Conservation (phyloP, 345 rosid species). For the Trapa incisa region DNA sequence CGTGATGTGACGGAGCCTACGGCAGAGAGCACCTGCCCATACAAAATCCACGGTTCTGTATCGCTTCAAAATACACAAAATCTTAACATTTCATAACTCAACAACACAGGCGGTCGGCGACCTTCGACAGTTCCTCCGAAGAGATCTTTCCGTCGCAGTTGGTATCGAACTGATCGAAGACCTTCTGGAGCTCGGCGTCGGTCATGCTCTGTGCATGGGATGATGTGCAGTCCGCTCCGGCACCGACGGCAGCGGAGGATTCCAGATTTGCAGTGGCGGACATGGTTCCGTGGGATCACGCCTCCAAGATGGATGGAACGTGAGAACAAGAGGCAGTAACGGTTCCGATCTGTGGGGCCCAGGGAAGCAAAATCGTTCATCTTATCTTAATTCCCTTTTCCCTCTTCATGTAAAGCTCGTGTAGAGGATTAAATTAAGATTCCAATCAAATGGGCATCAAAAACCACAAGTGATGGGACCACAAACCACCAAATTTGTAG, state of each 20-base stretch:
- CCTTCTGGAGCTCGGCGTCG: constrained; percentile 39
- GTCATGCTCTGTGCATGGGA: constrained; percentile 10
- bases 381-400: too few species aligned
- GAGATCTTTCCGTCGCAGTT: constrained; percentile 94
- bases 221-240: background rate
- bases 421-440: too few species aligned
- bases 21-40: constrained; percentile 33
- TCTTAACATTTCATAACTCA: background rate
- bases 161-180: constrained; percentile 70
- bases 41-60: background rate
- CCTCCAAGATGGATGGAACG: too few species aligned
- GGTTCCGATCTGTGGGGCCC: too few species aligned
- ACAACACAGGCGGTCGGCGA: constrained; percentile 2
- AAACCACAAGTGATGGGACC: too few species aligned
- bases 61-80: background rate
- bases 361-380: too few species aligned
- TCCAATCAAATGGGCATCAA: too few species aligned
- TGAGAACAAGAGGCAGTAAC: too few species aligned
- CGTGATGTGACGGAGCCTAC: constrained; percentile 40
- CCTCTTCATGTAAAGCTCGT: too few species aligned
- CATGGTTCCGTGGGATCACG: background rate
- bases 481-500: too few species aligned
- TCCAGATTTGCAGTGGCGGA: background rate
- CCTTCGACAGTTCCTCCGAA: constrained; percentile 42
- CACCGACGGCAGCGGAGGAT: background rate